Evolutionary conservation across 1,284 basidiomycete genomes (phyloP), one percentile per base, ranked within the genome.

Genomic region (Megacollybia platyphylla): DNA sequence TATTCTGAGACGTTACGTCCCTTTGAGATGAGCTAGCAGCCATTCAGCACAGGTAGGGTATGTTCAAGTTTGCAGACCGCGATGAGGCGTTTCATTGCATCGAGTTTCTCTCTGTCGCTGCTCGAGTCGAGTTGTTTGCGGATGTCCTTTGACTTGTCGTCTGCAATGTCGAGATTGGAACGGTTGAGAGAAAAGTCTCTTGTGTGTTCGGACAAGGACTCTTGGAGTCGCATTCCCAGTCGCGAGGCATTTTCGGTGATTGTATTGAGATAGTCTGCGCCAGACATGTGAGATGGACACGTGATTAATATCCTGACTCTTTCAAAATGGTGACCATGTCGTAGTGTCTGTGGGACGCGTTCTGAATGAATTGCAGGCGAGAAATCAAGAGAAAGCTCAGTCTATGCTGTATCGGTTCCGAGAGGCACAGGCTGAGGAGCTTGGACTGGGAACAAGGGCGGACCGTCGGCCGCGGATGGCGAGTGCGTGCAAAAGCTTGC

Each of bases 391-490:
- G 63, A 97, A 96, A 61, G 88, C 91, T 0, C 91, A 94, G 64
- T 96, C 92, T 39, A 97, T 97, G 92, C 78, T 99, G 41, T 97
- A 96, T 64, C 91, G 94, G 50, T 98, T 98, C 64, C 86, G 94
- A 46, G 92, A 97, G 63, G 88, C 89, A 42, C 94, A 98, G 62
- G 91, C 90, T 0, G 83, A 86, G 41, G 94, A 97, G 65, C 81
- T 97, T 54, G 94, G 94, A 11, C 69, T 97, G 18, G 82, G 84
- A 13, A 84, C 83, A 15, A 76, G 84, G 43, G 70, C 69, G 15
- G 89, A 90, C 59, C 77, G 83, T 28, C 70, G 94, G 24, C 94
- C 92, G 30, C 74, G 87, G 36, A 86, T 97, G 76, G 91, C 93
- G 5, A 86, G 83, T 47, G 73, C 79, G 7, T 94, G 92, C 55